These are phyloP conservation scores for Cryptococcus depauperatus DNA, from an alignment of 1,284 basidiomycete genomes.

Conservation along the genomic window DNA sequence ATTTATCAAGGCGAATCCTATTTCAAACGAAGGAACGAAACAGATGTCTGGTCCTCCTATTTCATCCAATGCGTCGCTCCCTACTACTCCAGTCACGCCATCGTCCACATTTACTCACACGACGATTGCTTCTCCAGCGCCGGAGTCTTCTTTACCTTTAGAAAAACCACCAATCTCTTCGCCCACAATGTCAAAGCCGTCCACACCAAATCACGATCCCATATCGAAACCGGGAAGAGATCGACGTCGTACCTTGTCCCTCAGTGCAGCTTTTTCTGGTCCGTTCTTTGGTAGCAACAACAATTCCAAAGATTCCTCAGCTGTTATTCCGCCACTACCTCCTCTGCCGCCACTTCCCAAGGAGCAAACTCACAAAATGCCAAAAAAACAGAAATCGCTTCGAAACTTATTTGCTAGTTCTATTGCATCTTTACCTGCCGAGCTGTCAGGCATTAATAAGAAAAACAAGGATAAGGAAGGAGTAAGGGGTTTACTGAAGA, in stretches of 20 bases:
- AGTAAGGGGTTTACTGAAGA: conserved; percentile 9
- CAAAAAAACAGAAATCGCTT: conserved; percentile 26
- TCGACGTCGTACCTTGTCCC: conserved; percentile 14
- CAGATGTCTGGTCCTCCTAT: background rate
- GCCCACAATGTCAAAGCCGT: background rate
- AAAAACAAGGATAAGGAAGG: background rate
- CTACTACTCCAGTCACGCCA: background rate
- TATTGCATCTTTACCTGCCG: conserved; percentile 5
- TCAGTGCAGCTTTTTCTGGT: conserved; percentile 13
- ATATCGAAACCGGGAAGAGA: too few species aligned
- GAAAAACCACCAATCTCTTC: background rate
- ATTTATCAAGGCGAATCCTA: background rate
- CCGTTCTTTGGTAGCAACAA: background rate
- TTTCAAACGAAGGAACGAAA: background rate
- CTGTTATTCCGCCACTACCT: conserved; percentile 1
- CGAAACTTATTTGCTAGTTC: conserved; percentile 27
- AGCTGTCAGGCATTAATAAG: background rate
- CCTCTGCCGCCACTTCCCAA: conserved; percentile 4
- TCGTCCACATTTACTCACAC: background rate
- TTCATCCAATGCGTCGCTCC: background rate
- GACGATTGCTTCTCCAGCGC: background rate
- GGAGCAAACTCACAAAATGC: conserved; percentile 1
- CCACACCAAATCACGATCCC: too few species aligned
- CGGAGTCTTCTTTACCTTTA: background rate
- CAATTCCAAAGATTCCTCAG: background rate